Base-by-base conservation (phyloP, 345 rosid genomes). In the Moricandia moricandioides region DNA sequence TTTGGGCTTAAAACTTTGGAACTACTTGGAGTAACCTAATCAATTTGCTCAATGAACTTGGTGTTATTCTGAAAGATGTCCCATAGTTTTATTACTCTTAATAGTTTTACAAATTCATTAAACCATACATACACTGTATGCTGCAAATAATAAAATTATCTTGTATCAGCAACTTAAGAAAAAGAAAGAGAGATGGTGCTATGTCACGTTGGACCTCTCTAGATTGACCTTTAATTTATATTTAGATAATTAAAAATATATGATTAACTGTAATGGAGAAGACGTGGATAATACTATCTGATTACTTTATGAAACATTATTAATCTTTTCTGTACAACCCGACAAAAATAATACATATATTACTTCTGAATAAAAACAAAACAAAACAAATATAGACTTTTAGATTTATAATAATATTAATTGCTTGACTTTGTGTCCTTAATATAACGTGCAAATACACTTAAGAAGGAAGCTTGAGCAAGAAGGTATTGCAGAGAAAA, bases 401-500 rank as follows among this genome's bases (percentile, higher is more conserved):
- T 33, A 39, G 8, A 18, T 64, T 26, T 24, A 63, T 13, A 45
- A 29, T 1, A 29, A 14, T 49, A 56, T 12, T 26, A 57, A 5
- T 11, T 18, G 61, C 4, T 56, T 51, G 60, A 55, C 31, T 9
- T 55, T 5, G 6, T 6, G 5, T 27, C 4, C 33, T 57, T 29
- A 13, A 56, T 26, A 56, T 7, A 11, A 60, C 43, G 65, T 31
- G 12, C 40, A 16, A 29, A 39, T 27, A 27, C 13, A 39, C 26
- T 69, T 56, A 29, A 43, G 52, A 63, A 78, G 81, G 24, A 29
- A 29, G 31, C 81, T 71, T 78, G 76, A 71, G 77, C 77, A 65
- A 65, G 76, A 66, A 66, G 81, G 64, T 78, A 78, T 65, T 33
- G 62, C 71, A 56, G 30, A 54, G 3, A 10, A 45, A 13, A 45